These are phyloP conservation scores for Collariella sp. DNA, from an alignment of 495 filamentous ascomycete genomes.

Conservation along the genomic window DNA sequence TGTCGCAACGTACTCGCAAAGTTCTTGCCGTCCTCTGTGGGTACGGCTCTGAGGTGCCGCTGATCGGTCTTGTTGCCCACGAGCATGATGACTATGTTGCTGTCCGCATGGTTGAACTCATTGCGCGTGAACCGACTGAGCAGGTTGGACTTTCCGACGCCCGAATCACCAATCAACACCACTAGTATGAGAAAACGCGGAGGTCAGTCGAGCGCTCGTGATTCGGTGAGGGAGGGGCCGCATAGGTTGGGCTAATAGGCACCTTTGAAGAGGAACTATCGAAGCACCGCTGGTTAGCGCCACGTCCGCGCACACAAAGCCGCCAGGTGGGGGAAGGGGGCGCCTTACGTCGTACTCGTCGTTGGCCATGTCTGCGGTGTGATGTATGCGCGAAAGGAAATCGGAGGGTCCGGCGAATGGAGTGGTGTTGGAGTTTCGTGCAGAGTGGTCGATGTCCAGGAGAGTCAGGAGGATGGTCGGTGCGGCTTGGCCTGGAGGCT, in stretches of 20 bases:
- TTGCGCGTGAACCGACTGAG: conserved; percentile 99
- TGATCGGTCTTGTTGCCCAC: conserved; percentile 99
- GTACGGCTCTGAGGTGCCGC: conserved; percentile 92
- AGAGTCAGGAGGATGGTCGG: conserved; percentile 27
- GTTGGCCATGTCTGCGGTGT: conserved; percentile 73
- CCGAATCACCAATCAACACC: conserved; percentile 96
- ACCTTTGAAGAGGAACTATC: conserved; percentile 99
- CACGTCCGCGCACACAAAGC: conserved; percentile 11
- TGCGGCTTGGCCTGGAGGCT: no score
- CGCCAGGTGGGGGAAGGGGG: neutral
- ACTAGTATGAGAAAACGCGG: conserved; percentile 45
- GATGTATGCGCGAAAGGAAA: conserved; percentile 11
- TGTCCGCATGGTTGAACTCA: conserved; percentile 99
- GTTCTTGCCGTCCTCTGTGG: conserved; percentile 95
- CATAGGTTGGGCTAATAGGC: conserved; percentile 11
- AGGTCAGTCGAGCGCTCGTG: conserved; percentile 27
- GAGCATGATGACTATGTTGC: conserved; percentile 99
- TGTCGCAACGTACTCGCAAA: conserved; percentile 73
- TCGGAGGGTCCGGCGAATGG: conserved; percentile 14
- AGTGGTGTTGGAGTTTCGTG: conserved; percentile 19
- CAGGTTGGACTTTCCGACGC: conserved; percentile 99
- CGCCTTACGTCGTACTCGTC: conserved; percentile 98
- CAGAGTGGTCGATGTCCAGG: conserved; percentile 21
- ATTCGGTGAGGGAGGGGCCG: conserved; percentile 2
- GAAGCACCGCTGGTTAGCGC: conserved; percentile 28